These are phyloP conservation scores for Eremochloa ophiuroides DNA, from an alignment of 176 grass and related monocot species.

Conservation along the genomic window DNA sequence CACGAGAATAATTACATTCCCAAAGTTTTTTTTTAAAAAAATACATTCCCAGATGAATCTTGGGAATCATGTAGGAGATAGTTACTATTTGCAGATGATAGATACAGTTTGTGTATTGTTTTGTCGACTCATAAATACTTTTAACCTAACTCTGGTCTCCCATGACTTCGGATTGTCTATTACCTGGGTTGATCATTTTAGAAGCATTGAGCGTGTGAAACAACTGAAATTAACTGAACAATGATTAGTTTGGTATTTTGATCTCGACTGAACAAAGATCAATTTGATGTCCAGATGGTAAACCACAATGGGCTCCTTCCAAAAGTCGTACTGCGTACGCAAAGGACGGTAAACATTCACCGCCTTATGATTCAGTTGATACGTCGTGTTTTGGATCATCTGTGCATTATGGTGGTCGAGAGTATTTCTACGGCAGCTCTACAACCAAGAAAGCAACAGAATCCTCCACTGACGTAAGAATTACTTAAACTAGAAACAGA, in stretches of 20 bases:
- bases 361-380: conserved; percentile 35
- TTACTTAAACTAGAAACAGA: background rate
- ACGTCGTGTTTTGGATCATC: conserved; percentile 78
- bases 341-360: conserved; percentile 49
- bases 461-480: conserved; percentile 34
- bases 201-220: background rate
- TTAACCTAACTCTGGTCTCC: background rate
- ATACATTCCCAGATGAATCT: background rate
- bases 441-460: conserved; percentile 36
- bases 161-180: background rate
- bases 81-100: conserved; percentile 7
- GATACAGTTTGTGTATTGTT: background rate
- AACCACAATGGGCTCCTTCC: conserved; percentile 47
- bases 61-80: background rate
- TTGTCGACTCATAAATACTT: background rate
- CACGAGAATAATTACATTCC: background rate
- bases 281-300: conserved; percentile 44
- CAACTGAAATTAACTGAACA: background rate
- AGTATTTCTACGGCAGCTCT: conserved; percentile 73
- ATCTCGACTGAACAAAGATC: conserved; percentile 11
- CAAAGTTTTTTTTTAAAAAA: background rate
- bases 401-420: conserved; percentile 83
- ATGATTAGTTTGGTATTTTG: background rate
- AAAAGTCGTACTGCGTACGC: conserved; percentile 27
- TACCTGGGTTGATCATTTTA: background rate